phyloP scores from a whole-genome alignment of 345 rosid species.

The Citrus reticulata region DNA sequence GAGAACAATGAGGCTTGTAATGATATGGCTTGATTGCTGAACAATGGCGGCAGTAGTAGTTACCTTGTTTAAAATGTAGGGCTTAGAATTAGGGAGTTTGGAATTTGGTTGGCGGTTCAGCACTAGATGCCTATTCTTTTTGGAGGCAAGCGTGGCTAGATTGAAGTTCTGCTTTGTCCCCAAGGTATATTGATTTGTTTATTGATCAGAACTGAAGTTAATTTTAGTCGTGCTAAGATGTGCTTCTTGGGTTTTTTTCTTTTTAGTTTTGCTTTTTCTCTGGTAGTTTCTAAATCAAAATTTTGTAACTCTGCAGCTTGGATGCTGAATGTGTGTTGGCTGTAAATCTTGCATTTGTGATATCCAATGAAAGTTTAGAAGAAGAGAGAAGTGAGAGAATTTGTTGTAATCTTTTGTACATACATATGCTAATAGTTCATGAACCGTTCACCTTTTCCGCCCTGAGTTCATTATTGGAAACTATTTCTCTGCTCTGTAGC shows the following conservation, averaged over 20 bases:
- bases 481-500: not conserved
- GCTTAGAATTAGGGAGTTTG: constrained; percentile 31
- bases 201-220: constrained; percentile 28
- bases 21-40: constrained; percentile 1
- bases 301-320: constrained; percentile 15
- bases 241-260: constrained; percentile 14
- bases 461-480: not conserved
- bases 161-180: constrained; percentile 35
- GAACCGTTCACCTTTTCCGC: not conserved
- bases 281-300: constrained; percentile 5
- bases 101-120: constrained; percentile 30
- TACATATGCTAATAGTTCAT: constrained; percentile 20
- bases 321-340: constrained; percentile 27
- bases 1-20: constrained; percentile 25
- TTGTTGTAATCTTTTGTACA: constrained; percentile 45
- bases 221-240: constrained; percentile 23
- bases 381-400: constrained; percentile 11
- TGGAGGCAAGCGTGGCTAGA: constrained; percentile 43
- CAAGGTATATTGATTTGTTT: constrained; percentile 47
- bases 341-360: constrained; percentile 37
- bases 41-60: constrained; percentile 12
- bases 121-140: constrained; percentile 62
- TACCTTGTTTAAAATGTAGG: constrained; percentile 27
- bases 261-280: not conserved
- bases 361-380: constrained; percentile 22